These are phyloP conservation scores for Boletus pseudo-olivaceus DNA, from an alignment of 768 basidiomycete genomes.

Conservation along the genomic window DNA sequence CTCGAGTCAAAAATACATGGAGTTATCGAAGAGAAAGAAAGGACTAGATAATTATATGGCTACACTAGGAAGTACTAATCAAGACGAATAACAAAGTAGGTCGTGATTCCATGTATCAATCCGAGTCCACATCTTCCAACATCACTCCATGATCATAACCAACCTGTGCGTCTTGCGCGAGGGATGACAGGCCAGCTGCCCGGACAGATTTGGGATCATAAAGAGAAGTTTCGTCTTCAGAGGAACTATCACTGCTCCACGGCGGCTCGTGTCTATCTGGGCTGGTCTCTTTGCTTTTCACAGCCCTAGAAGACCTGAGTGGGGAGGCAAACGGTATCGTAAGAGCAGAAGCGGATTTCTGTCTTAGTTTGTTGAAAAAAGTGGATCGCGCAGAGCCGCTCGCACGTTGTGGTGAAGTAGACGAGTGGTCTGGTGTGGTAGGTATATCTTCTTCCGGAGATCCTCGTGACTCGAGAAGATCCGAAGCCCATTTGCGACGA, in stretches of 20 bases:
- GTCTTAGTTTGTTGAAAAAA: slow-evolving; percentile 42
- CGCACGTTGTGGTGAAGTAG: slow-evolving; percentile 8
- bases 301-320: slow-evolving; percentile 20
- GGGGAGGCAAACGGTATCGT: slow-evolving; percentile 34
- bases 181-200: slow-evolving; percentile 8
- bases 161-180: slow-evolving; percentile 2
- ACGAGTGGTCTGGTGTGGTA: slow-evolving; percentile 2
- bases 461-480: slow-evolving; percentile 35
- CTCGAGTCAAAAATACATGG: neutral
- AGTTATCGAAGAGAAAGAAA: neutral
- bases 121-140: slow-evolving; percentile 21
- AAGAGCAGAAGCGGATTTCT: slow-evolving; percentile 44
- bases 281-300: slow-evolving; percentile 24
- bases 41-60: neutral
- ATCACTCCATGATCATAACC: slow-evolving; percentile 21
- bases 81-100: neutral
- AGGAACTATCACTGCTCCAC: slow-evolving; percentile 64
- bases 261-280: slow-evolving; percentile 33
- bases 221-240: slow-evolving; percentile 37
- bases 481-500: slow-evolving; percentile 49
- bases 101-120: slow-evolving; percentile 5
- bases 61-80: slow-evolving; percentile 1
- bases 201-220: slow-evolving; percentile 11
- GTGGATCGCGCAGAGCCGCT: slow-evolving; percentile 22
- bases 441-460: slow-evolving; percentile 17